phyloP scores from a whole-genome alignment of 2,329 filamentous ascomycete genomes.

The Claviceps monticola region DNA sequence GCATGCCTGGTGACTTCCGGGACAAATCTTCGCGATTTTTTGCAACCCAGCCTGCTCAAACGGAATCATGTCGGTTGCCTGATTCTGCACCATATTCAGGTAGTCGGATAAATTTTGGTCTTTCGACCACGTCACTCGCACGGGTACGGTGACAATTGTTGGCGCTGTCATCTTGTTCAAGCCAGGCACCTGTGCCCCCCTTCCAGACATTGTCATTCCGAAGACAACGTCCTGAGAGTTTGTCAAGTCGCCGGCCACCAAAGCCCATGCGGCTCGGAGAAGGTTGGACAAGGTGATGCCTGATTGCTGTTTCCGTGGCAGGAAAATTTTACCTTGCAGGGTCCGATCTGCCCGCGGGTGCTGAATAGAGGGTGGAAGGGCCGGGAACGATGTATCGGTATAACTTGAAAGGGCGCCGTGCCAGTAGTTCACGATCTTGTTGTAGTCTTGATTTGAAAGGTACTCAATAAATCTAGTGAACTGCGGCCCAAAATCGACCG shows the following conservation, averaged over 20 bases:
- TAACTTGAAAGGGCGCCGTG: not conserved
- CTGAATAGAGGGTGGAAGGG: too few species aligned
- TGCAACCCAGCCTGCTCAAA: conserved; percentile 11
- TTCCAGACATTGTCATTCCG: conserved; percentile 28
- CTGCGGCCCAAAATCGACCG: not conserved
- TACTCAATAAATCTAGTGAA: conserved; percentile 9
- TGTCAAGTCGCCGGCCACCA: conserved; percentile 34
- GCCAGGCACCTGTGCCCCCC: conserved; percentile 12
- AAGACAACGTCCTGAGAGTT: conserved; percentile 26
- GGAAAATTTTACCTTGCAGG: too few species aligned
- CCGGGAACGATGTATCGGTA: not conserved
- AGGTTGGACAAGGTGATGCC: conserved; percentile 14
- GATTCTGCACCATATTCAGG: conserved; percentile 7
- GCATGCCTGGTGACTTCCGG: conserved; percentile 9
- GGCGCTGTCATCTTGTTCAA: conserved; percentile 12
- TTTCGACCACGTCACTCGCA: conserved; percentile 23
- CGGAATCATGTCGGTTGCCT: conserved; percentile 8
- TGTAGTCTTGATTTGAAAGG: not conserved
- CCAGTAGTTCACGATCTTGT: not conserved
- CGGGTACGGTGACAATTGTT: conserved; percentile 28
- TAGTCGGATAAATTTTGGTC: conserved; percentile 3
- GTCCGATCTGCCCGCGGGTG: too few species aligned
- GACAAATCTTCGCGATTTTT: conserved; percentile 9
- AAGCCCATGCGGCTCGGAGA: conserved; percentile 30
- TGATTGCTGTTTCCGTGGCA: too few species aligned